phyloP scores from a whole-genome alignment of 495 filamentous ascomycete genomes.

The Penicillium ucsense region DNA sequence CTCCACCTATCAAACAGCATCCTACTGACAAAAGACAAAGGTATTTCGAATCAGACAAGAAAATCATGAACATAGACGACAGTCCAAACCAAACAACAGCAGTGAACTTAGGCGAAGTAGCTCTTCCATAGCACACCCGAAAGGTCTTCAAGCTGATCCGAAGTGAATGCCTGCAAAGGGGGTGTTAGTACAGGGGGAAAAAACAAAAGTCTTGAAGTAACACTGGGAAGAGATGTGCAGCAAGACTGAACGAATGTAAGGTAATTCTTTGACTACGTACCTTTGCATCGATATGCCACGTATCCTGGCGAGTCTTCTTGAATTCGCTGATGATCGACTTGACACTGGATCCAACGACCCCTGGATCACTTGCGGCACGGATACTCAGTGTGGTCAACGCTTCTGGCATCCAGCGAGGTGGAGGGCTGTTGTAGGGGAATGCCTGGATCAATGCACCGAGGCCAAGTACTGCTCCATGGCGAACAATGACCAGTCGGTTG shows the following conservation, averaged over 20 bases:
- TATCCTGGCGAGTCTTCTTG: slow-evolving; percentile 99
- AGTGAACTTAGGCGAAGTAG: slow-evolving; percentile 70
- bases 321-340: slow-evolving; percentile 94
- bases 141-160: slow-evolving; percentile 87
- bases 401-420: slow-evolving; percentile 88
- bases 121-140: slow-evolving; percentile 99
- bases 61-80: too few relatives aligned
- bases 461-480: slow-evolving; percentile 88
- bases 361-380: slow-evolving; percentile 77
- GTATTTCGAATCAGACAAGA: too few relatives aligned
- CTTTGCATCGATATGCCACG: slow-evolving; percentile 96
- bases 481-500: slow-evolving; percentile 63
- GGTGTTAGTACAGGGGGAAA: slow-evolving; percentile 17
- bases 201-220: too few relatives aligned
- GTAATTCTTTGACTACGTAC: slow-evolving; percentile 34
- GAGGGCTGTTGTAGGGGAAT: slow-evolving; percentile 93
- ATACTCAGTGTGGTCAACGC: slow-evolving; percentile 79
- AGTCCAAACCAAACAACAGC: too few relatives aligned
- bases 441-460: slow-evolving; percentile 87
- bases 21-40: too few relatives aligned
- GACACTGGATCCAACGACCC: slow-evolving; percentile 93
- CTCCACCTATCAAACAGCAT: too few relatives aligned
- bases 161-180: slow-evolving; percentile 64
- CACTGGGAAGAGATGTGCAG: too few relatives aligned
- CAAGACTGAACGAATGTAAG: not conserved